Conservation (phyloP, 345 rosid species). For the Carallia pectinifolia region DNA sequence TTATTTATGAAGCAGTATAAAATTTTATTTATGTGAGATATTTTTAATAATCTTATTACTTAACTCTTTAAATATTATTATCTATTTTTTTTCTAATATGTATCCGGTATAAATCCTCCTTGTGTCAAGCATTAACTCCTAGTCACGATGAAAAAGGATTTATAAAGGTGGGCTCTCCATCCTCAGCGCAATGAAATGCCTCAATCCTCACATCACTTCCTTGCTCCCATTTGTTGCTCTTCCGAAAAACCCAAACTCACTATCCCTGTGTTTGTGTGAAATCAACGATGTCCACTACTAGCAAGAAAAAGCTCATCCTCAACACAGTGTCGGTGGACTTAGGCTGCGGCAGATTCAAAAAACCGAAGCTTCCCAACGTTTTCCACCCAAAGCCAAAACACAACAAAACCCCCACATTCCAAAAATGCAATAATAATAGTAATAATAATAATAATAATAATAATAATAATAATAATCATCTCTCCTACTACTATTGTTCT, state of each 20-base stretch:
- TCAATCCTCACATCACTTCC: not conserved
- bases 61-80: no score
- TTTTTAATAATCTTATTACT: no score
- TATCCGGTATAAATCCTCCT: no score
- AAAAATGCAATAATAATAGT: slow-evolving; percentile 16
- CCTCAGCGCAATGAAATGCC: not conserved
- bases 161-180: not conserved
- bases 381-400: slow-evolving; percentile 44
- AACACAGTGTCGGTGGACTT: slow-evolving; percentile 60
- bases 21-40: no score
- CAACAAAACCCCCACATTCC: slow-evolving; percentile 20
- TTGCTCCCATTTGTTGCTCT: not conserved
- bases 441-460: no score
- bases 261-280: not conserved
- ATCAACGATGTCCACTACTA: slow-evolving; percentile 38
- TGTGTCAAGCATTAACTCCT: no score
- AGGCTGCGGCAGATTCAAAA: slow-evolving; percentile 69
- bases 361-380: slow-evolving; percentile 44
- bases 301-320: slow-evolving; percentile 46
- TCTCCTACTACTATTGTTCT: slow-evolving; percentile 19
- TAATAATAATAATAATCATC: not conserved
- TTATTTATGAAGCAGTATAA: no score
- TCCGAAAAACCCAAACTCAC: not conserved
- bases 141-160: no score
- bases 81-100: no score